phyloP scores from a whole-genome alignment of 805 yeast genomes.

The Phaffomyces opuntiae region DNA sequence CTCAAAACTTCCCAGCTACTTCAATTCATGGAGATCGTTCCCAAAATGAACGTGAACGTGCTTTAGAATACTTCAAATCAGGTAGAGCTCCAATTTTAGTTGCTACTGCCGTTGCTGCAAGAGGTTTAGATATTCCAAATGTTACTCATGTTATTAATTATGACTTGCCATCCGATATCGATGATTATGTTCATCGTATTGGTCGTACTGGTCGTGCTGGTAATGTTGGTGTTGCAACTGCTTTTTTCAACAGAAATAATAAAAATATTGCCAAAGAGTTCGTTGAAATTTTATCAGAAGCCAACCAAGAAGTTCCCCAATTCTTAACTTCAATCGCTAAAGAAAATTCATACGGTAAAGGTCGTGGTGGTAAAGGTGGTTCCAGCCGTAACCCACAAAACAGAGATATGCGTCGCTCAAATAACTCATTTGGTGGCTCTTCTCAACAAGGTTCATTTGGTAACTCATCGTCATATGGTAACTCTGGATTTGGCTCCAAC shows the following conservation, averaged over 20 bases:
- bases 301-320: conserved; percentile 95
- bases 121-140: conserved; percentile 99
- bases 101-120: conserved; percentile 99
- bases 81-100: conserved; percentile 93
- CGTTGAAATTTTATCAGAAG: conserved; percentile 82
- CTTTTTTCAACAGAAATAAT: conserved; percentile 96
- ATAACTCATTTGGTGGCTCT: conserved; percentile 8
- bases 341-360: conserved; percentile 60
- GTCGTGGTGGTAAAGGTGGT: conserved; percentile 40
- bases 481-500: conserved; percentile 7
- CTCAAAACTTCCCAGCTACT: conserved; percentile 91
- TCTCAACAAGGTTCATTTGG: conserved; percentile 10
- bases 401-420: conserved; percentile 47
- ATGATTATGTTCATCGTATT: conserved; percentile 98
- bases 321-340: conserved; percentile 77
- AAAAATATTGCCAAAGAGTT: conserved; percentile 82
- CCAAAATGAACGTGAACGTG: conserved; percentile 96
- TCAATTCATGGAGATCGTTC: conserved; percentile 99
- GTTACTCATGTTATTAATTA: conserved; percentile 95
- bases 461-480: conserved; percentile 2
- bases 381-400: conserved; percentile 36
- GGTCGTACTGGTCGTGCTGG: conserved; percentile 99
- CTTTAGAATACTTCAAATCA: conserved; percentile 85
- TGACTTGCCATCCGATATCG: conserved; percentile 93
- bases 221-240: conserved; percentile 96